Conservation (phyloP, 768 basidiomycete species). For the Mycena crocata region DNA sequence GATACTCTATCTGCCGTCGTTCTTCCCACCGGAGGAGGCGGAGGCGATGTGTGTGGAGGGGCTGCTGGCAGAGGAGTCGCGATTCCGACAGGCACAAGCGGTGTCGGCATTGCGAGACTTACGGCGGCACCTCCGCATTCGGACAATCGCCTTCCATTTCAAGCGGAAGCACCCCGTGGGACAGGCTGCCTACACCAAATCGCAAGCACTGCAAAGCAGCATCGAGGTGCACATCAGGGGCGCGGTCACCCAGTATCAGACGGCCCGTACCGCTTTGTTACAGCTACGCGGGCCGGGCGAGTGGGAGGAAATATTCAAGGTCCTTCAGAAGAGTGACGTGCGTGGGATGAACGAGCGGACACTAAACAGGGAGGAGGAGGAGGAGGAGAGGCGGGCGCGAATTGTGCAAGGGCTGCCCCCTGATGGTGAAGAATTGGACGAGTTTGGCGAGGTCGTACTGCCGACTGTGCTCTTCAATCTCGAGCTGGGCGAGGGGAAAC, state of each 20-base stretch:
- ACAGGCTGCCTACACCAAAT: slow-evolving; percentile 33
- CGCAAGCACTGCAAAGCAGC: slow-evolving; percentile 22
- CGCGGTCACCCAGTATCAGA: too few species aligned
- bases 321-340: too few species aligned
- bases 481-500: not conserved
- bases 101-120: slow-evolving; percentile 28
- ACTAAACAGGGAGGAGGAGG: slow-evolving; percentile 4
- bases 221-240: too few species aligned
- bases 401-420: too few species aligned
- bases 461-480: slow-evolving; percentile 7
- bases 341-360: slow-evolving; percentile 14
- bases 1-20: slow-evolving; percentile 36
- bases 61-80: slow-evolving; percentile 35
- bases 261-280: too few species aligned
- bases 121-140: slow-evolving; percentile 34
- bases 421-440: too few species aligned
- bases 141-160: slow-evolving; percentile 32
- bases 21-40: slow-evolving; percentile 3
- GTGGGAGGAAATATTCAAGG: too few species aligned
- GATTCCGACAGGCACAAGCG: slow-evolving; percentile 34
- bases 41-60: slow-evolving; percentile 22
- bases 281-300: too few species aligned
- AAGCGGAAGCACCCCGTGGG: slow-evolving; percentile 25
- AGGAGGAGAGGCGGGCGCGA: not conserved
- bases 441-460: not conserved